Evolutionary conservation across 306 rosid species (phyloP).

Genomic region (Potentilla sterilis): DNA sequence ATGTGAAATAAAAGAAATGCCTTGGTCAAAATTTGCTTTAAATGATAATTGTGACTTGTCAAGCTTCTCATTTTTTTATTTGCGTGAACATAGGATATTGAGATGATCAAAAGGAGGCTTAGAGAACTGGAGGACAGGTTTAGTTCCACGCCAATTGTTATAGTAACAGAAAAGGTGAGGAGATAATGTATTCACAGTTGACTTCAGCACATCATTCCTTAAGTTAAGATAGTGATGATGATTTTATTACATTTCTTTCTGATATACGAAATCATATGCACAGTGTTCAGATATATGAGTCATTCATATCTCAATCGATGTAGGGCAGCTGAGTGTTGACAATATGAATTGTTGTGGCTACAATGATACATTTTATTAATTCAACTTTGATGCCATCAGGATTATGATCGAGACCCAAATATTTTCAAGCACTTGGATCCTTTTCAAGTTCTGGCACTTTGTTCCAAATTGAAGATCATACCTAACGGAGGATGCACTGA

Average conservation of each 20-base stretch:
- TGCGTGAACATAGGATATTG: conserved; percentile 50
- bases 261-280: background rate
- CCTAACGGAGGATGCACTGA: conserved; percentile 43
- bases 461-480: conserved; percentile 52
- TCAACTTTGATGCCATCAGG: conserved; percentile 44
- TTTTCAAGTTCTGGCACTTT: conserved; percentile 52
- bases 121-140: conserved; percentile 54
- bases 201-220: background rate
- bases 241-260: background rate
- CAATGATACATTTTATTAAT: background rate
- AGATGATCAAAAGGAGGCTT: conserved; percentile 50
- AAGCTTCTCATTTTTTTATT: background rate
- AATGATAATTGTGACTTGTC: conserved; percentile 3
- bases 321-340: background rate
- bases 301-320: background rate
- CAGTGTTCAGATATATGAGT: background rate
- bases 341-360: background rate
- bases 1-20: background rate
- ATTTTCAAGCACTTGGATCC: conserved; percentile 56
- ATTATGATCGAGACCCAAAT: conserved; percentile 77
- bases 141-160: conserved; percentile 56
- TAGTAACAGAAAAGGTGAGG: conserved; percentile 79
- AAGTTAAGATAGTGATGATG: background rate
- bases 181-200: conserved; percentile 5
- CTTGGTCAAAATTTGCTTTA: conserved; percentile 3